A percentile compares a stretch with the other conserved stretches of the same genome.
phyloP scores from a whole-genome alignment of 2,329 filamentous ascomycete genomes.

The Lasiodiplodia sp. region DNA sequence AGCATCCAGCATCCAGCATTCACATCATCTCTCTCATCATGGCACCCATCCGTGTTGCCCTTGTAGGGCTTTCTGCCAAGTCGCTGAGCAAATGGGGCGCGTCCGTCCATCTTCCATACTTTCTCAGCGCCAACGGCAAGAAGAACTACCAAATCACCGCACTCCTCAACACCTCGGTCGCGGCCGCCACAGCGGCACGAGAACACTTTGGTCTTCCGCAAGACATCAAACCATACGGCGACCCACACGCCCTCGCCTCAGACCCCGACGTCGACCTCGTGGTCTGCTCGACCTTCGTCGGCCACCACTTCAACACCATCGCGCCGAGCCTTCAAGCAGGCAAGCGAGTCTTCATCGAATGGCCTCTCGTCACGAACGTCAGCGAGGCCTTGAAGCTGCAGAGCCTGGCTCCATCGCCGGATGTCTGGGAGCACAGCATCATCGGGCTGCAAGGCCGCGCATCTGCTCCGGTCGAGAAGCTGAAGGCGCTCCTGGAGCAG shows the following conservation, averaged over 20 bases:
- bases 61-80: conserved; percentile 65
- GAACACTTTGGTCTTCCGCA: background rate
- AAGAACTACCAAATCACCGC: background rate
- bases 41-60: conserved; percentile 62
- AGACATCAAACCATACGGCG: background rate
- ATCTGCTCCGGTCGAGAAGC: background rate
- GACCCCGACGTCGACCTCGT: conserved; percentile 47
- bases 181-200: background rate
- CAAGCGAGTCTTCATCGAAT: conserved; percentile 60
- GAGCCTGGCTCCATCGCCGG: conserved; percentile 37
- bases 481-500: background rate
- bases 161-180: background rate
- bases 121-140: conserved; percentile 49
- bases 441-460: background rate
- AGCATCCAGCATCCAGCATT: too few species aligned
- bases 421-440: background rate
- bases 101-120: conserved; percentile 66
- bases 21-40: conserved; percentile 39
- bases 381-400: background rate
- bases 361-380: background rate
- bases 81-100: conserved; percentile 63
- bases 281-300: conserved; percentile 62
- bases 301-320: conserved; percentile 58
- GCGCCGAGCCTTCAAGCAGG: conserved; percentile 60
- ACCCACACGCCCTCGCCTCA: conserved; percentile 37